These are phyloP conservation scores for Trichomonascus vanleenenianus DNA, from an alignment of 805 yeast species.

Conservation along the genomic window DNA sequence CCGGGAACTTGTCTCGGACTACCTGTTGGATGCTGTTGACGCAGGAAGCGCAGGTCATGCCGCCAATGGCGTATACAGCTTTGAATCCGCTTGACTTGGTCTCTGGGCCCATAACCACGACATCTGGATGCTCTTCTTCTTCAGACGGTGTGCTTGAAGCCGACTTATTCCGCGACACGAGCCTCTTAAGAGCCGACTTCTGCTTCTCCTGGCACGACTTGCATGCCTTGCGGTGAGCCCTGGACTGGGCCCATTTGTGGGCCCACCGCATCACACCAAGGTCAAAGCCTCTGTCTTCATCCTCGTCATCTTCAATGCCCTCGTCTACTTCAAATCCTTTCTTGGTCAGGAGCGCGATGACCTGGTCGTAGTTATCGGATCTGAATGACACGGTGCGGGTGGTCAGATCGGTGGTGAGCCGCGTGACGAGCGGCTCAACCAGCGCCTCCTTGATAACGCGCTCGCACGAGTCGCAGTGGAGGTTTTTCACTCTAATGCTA, in stretches of 20 bases:
- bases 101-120: constrained; percentile 14
- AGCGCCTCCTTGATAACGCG: constrained; percentile 29
- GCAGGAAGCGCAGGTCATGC: constrained; percentile 67
- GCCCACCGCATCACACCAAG: constrained; percentile 1
- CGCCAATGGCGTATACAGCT: constrained; percentile 51
- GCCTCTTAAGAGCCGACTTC: constrained; percentile 2
- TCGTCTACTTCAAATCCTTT: constrained; percentile 3
- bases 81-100: constrained; percentile 27
- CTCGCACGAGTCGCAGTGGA: constrained; percentile 52
- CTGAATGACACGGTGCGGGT: constrained; percentile 23
- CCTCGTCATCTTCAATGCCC: constrained; percentile 22
- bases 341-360: constrained; percentile 7
- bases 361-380: constrained; percentile 21
- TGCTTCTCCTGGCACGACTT: constrained; percentile 15
- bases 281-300: constrained; percentile 8
- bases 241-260: constrained; percentile 3
- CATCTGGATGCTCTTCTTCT: constrained; percentile 12
- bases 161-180: not conserved
- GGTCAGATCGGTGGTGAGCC: constrained; percentile 14
- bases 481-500: constrained; percentile 33
- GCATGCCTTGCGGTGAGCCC: constrained; percentile 12
- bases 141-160: not conserved
- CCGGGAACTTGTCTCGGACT: constrained; percentile 25
- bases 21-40: constrained; percentile 41
- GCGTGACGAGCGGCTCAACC: constrained; percentile 18